Conservation (phyloP, 768 basidiomycete genomes). For the Boletus subcaerulescens region DNA sequence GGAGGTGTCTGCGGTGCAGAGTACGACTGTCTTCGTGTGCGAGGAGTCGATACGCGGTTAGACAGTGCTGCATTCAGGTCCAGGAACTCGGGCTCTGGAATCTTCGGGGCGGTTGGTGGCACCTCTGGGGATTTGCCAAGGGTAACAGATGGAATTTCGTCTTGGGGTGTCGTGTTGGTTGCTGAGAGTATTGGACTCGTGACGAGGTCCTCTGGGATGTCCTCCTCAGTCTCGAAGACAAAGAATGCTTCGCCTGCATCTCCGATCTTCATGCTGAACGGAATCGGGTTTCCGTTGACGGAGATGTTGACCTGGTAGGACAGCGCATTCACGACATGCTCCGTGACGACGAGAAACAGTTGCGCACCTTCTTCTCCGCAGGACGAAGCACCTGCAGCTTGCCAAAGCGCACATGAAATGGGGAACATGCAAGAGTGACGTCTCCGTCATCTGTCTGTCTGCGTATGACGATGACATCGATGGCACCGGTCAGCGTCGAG, state of each 20-base stretch:
- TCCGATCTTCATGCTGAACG: conserved; percentile 97
- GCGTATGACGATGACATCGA: conserved; percentile 96
- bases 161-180: conserved; percentile 35
- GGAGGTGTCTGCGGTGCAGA: conserved; percentile 32
- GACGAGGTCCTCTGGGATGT: conserved; percentile 89
- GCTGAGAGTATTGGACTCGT: conserved; percentile 88
- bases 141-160: conserved; percentile 27
- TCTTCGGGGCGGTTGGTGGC: conserved; percentile 11
- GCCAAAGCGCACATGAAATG: conserved; percentile 97
- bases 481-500: conserved; percentile 94
- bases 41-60: conserved; percentile 16
- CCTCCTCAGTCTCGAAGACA: conserved; percentile 94
- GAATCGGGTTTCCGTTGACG: conserved; percentile 82
- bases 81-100: conserved; percentile 74
- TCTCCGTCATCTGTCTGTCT: conserved; percentile 62
- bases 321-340: neutral
- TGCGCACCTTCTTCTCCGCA: conserved; percentile 82
- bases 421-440: conserved; percentile 80
- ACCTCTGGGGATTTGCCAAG: conserved; percentile 16
- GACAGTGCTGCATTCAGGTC: conserved; percentile 62
- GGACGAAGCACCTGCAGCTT: conserved; percentile 95
- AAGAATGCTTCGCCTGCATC: conserved; percentile 99
- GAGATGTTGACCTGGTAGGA: conserved; percentile 75
- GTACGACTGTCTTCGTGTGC: conserved; percentile 24
- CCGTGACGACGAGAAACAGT: neutral